These are phyloP conservation scores for Symmetrospora coprosmae DNA, from an alignment of 768 basidiomycete species.

Conservation along the genomic window DNA sequence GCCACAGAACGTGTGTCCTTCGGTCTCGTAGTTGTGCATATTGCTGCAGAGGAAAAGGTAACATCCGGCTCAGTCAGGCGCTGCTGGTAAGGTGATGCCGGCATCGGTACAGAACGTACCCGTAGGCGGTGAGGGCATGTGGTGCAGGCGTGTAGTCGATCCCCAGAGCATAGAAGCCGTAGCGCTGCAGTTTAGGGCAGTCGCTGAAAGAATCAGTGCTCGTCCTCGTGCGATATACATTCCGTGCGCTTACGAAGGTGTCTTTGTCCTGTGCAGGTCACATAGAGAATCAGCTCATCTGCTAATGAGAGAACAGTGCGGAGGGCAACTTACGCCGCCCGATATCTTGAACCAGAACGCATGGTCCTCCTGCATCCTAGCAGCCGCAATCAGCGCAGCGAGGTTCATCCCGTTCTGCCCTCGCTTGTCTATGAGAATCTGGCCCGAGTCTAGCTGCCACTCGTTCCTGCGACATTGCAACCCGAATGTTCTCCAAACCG, in stretches of 20 bases:
- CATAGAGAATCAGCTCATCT: background rate
- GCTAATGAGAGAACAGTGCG: background rate
- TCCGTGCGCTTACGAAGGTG: conserved; percentile 35
- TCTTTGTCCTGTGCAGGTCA: conserved; percentile 36
- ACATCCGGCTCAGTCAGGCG: background rate
- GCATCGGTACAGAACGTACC: conserved; percentile 22
- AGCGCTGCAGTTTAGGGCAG: conserved; percentile 26
- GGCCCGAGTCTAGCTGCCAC: conserved; percentile 39
- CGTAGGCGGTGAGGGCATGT: conserved; percentile 37
- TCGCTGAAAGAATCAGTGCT: conserved; percentile 18
- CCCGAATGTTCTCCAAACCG: conserved; percentile 40
- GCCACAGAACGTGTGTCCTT: conserved; percentile 37
- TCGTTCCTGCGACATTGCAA: conserved; percentile 35
- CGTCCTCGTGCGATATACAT: background rate
- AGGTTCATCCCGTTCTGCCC: conserved; percentile 40
- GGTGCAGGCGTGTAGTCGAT: conserved; percentile 35
- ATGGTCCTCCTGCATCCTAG: conserved; percentile 37
- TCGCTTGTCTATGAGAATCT: conserved; percentile 40
- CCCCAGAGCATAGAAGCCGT: conserved; percentile 38
- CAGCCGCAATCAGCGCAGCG: conserved; percentile 38
- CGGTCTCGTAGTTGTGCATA: conserved; percentile 13
- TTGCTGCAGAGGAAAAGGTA: background rate
- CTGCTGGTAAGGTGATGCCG: too few relatives aligned
- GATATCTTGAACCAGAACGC: conserved; percentile 41
- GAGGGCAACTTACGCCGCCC: conserved; percentile 32